Conservation (phyloP, 1,284 basidiomycete species). For the Rhodofomes roseus region DNA sequence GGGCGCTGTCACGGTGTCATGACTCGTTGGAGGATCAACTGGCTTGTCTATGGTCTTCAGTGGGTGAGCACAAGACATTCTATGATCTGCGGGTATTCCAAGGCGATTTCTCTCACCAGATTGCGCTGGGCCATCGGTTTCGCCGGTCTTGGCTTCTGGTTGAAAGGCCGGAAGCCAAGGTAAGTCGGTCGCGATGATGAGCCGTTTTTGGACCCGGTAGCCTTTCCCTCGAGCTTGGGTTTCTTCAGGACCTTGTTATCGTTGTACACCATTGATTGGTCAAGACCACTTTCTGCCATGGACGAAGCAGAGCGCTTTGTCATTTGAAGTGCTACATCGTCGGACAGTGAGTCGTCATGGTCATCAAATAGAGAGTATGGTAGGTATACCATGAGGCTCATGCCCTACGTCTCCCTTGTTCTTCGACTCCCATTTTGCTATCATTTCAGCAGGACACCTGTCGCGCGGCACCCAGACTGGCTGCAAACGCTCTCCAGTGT, state of each 20-base stretch:
- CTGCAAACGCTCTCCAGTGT: slow-evolving; percentile 10
- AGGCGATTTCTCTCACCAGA: not conserved
- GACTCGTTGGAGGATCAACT: not conserved
- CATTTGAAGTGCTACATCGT: too few relatives aligned
- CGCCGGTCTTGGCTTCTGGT: not conserved
- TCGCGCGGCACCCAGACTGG: slow-evolving; percentile 5
- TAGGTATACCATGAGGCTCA: too few relatives aligned
- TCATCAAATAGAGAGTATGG: too few relatives aligned
- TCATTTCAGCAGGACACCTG: not conserved
- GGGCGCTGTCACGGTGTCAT: not conserved
- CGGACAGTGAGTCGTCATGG: too few relatives aligned
- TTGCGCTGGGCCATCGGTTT: not conserved
- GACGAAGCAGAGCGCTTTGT: not conserved
- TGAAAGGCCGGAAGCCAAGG: not conserved
- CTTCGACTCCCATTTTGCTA: slow-evolving; percentile 1
- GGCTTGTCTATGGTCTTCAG: not conserved
- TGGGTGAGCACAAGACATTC: not conserved
- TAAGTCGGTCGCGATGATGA: not conserved
- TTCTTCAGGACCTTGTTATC: not conserved
- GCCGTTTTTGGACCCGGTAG: not conserved
- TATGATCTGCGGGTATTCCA: too few relatives aligned
- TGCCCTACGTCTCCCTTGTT: not conserved
- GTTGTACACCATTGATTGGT: not conserved
- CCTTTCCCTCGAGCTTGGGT: not conserved
- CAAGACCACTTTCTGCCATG: too few relatives aligned